phyloP scores from a whole-genome alignment of 495 filamentous ascomycete genomes.

The Penicillium parvum region DNA sequence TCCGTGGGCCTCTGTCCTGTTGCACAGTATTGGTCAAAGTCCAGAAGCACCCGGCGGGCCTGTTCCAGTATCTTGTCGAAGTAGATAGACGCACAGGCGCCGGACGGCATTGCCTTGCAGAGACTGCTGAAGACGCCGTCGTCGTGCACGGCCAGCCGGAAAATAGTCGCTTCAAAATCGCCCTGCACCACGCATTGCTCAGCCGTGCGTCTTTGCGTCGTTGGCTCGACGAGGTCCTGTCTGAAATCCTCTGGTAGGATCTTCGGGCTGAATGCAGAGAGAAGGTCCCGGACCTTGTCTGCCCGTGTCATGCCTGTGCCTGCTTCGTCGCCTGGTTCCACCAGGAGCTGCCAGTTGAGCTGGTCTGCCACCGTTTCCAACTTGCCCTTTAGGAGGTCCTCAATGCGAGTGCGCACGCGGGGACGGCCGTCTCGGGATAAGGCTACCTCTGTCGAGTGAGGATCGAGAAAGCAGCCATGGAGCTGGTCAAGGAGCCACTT shows the following conservation, averaged over 20 bases:
- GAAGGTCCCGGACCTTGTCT: slow-evolving; percentile 44
- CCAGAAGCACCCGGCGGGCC: slow-evolving; percentile 30
- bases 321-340: slow-evolving; percentile 21
- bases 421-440: slow-evolving; percentile 34
- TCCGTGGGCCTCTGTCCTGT: slow-evolving; percentile 26
- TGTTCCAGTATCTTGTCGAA: slow-evolving; percentile 43
- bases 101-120: slow-evolving; percentile 43
- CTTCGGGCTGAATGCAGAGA: slow-evolving; percentile 44
- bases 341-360: slow-evolving; percentile 37
- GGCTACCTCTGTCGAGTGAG: slow-evolving; percentile 23
- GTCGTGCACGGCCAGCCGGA: slow-evolving; percentile 47
- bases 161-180: slow-evolving; percentile 49
- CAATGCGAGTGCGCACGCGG: slow-evolving; percentile 30
- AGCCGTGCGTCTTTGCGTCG: slow-evolving; percentile 21
- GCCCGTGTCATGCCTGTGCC: slow-evolving; percentile 32
- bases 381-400: slow-evolving; percentile 35
- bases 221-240: slow-evolving; percentile 33
- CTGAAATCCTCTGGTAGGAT: slow-evolving; percentile 46
- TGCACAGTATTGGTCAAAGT: slow-evolving; percentile 43
- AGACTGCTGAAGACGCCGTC: slow-evolving; percentile 42
- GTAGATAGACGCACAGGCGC: slow-evolving; percentile 45
- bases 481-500: slow-evolving; percentile 48
- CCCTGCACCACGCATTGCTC: slow-evolving; percentile 47
- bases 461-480: slow-evolving; percentile 30
- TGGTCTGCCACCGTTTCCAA: slow-evolving; percentile 35